Base-by-base conservation (phyloP, 2,329 filamentous ascomycete species). In the Xylariaceae sp. region DNA sequence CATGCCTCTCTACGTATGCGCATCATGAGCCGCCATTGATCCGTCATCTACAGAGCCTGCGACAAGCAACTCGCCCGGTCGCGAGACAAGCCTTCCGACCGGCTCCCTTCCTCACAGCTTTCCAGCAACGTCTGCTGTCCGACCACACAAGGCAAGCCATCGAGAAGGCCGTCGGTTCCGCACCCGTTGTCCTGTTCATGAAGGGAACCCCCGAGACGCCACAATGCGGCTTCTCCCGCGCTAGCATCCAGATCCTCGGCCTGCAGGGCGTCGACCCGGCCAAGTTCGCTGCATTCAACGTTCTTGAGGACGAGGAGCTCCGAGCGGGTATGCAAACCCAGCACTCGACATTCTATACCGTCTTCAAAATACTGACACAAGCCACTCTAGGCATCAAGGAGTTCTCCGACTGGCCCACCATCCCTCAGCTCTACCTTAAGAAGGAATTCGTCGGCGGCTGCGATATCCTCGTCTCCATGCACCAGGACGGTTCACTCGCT, bases 261-360 rank as follows among this genome's bases (percentile, higher is more conserved):
- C 74, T 97, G 65, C 93, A 99, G 75, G 94, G 94, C 59, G 91
- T 99, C 56, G 89, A 97, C 74, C 94, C 94, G 14, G 80, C 82
- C 60, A 97, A 97, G 76, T 99, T 99, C 69, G 89, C 91, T n/a
- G 93, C 94, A 7, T 97, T 96, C 74, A 97, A 99, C 73, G 94
- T 99, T 38, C 74, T 99, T 51, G 94, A 97, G 74, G 92, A 97
- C 70, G 73, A 87, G 4, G 92, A 95, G 69, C 73, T 99, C 68
- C 84, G 94, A 63, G 77, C 86, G 73, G 90, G 89, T 93, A 73
- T 55, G 76, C 69, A 34, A 31, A 47, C 16, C n/a, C 16, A 17
- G 36, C 5, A 14, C 40, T 17, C 28, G 18, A 9, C 13, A 33
- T 4, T 46, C 39, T 5, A 2, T 13, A 16, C n/a, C 10, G 18